phyloP scores from a whole-genome alignment of 176 grass and related monocot genomes.

The Phragmites australis region DNA sequence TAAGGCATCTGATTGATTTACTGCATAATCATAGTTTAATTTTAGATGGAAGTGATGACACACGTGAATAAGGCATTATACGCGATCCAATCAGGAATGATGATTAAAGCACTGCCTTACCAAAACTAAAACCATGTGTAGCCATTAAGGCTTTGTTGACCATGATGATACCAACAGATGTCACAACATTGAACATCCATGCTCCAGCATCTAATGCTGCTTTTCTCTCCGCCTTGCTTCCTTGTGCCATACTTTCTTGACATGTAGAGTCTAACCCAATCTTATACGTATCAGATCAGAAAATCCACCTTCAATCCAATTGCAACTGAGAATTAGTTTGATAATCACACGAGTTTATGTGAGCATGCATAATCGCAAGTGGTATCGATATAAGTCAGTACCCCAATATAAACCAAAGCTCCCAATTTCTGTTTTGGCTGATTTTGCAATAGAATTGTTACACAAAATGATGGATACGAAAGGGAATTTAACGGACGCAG shows the following conservation, averaged over 20 bases:
- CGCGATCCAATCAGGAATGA: no score
- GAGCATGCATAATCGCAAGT: background rate
- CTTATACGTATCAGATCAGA: background rate
- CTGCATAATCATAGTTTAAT: background rate
- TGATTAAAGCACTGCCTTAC: no score
- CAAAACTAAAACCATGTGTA: no score
- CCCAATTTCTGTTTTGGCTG: background rate
- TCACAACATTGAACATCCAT: no score
- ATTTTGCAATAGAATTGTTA: background rate
- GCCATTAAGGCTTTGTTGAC: no score
- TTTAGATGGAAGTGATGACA: background rate
- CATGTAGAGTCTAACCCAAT: slow-evolving; percentile 22
- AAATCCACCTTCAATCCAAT: background rate
- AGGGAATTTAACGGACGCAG: background rate
- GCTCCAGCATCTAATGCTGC: no score
- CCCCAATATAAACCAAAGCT: background rate
- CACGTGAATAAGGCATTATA: background rate
- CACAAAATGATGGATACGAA: background rate
- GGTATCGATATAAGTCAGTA: background rate
- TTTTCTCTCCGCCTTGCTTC: no score
- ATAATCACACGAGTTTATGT: background rate
- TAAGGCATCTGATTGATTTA: background rate
- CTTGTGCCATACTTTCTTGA: slow-evolving; percentile 47
- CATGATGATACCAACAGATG: no score
- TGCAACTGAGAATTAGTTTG: slow-evolving; percentile 12